A percentile compares a stretch with the other conserved stretches of the same genome.
Evolutionary conservation across 495 filamentous ascomycete genomes (phyloP).

Genomic region (Lasiosphaeris hirsuta): DNA sequence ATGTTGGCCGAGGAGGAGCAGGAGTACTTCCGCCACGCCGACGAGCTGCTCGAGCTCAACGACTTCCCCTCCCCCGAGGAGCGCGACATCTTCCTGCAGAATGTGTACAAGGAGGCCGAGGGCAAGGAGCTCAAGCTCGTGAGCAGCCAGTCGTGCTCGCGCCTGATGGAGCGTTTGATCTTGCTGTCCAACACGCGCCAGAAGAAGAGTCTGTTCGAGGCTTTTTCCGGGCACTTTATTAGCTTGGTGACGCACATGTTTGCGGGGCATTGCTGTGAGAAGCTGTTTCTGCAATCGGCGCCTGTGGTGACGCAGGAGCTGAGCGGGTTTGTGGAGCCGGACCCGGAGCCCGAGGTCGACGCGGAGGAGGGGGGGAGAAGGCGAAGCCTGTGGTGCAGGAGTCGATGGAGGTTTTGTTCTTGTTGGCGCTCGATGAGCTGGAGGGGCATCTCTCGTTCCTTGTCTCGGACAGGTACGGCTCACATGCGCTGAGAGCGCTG

Average conservation of each 20-base stretch:
- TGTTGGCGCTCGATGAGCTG: constrained; percentile 76
- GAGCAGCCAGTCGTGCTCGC: constrained; percentile 89
- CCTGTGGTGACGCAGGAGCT: constrained; percentile 72
- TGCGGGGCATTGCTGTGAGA: constrained; percentile 94
- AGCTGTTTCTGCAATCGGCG: constrained; percentile 78
- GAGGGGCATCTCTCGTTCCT: constrained; percentile 79
- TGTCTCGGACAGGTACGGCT: constrained; percentile 84
- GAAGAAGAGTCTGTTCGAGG: constrained; percentile 78
- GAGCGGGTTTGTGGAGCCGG: constrained; percentile 34
- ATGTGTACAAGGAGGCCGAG: constrained; percentile 78
- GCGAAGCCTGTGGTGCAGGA: constrained; percentile 24
- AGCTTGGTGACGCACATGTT: constrained; percentile 91
- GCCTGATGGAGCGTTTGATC: constrained; percentile 88
- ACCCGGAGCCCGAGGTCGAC: constrained; percentile 27
- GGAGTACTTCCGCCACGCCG: constrained; percentile 87
- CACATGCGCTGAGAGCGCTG: constrained; percentile 81
- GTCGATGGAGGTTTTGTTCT: constrained; percentile 81
- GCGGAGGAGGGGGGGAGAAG: constrained; percentile 39
- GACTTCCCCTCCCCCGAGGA: constrained; percentile 78
- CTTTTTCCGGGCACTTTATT: constrained; percentile 84
- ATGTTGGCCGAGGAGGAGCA: constrained; percentile 86
- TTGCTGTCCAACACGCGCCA: constrained; percentile 73
- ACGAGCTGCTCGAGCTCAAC: constrained; percentile 83
- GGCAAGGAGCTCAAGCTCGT: constrained; percentile 96
- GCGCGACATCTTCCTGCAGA: constrained; percentile 72